Conservation (phyloP, 306 rosid genomes). For the Oxytropis ochrocephala region DNA sequence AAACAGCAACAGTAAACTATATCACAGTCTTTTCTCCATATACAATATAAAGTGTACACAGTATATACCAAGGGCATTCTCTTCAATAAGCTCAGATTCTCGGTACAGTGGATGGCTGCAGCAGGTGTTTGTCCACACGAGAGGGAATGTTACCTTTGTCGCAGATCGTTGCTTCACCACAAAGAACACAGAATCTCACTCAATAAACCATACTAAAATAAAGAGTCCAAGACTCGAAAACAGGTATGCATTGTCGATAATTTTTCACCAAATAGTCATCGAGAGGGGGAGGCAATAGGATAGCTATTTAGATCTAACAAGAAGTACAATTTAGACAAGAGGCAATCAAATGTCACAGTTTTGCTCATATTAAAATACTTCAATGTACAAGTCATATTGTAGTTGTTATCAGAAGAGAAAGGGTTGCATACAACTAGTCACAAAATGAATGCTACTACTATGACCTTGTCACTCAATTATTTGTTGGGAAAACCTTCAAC, state of each 20-base stretch:
- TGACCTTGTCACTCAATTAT: not conserved
- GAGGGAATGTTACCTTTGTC: constrained; percentile 96
- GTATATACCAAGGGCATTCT: constrained; percentile 63
- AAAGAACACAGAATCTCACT: constrained; percentile 19
- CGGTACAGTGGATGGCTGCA: constrained; percentile 98
- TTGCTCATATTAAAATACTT: not conserved
- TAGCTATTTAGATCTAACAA: not conserved
- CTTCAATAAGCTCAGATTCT: constrained; percentile 87
- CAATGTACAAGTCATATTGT: not conserved
- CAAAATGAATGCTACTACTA: not conserved
- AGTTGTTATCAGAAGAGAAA: not conserved
- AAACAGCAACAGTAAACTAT: not conserved
- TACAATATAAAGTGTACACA: not conserved
- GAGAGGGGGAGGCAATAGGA: not conserved
- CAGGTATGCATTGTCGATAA: not conserved
- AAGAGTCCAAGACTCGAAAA: constrained; percentile 7
- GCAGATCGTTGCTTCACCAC: constrained; percentile 87
- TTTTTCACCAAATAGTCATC: not conserved
- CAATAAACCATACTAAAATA: not conserved
- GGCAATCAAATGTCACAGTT: constrained; percentile 8
- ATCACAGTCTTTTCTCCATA: not conserved
- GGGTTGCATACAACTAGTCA: not conserved
- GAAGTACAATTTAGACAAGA: not conserved
- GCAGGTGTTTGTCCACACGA: constrained; percentile 98
- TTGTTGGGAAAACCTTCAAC: constrained; percentile 1